Evolutionary conservation across 2,329 filamentous ascomycete genomes (phyloP).

Genomic region (Cladobotryum protrusum): DNA sequence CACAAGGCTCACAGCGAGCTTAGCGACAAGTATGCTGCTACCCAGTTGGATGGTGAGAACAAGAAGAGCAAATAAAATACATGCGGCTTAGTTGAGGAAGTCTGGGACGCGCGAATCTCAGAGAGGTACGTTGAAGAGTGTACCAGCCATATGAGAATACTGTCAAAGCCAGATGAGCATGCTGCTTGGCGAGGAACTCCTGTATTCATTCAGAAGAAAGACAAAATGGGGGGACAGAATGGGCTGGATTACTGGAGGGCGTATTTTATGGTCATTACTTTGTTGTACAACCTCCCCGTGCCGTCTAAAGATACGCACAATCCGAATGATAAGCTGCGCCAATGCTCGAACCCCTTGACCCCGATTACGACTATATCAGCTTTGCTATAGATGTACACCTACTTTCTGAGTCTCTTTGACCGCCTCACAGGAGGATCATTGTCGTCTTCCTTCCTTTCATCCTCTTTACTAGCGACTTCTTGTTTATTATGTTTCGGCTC

Average conservation of each 20-base stretch:
- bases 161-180: background rate
- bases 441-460: background rate
- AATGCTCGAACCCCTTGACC: background rate
- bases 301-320: background rate
- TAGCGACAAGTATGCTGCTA: constrained; percentile 69
- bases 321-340: background rate
- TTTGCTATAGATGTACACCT: background rate
- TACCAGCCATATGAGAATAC: background rate
- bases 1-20: constrained; percentile 80
- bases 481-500: background rate
- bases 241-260: background rate
- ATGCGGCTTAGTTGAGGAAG: too few species aligned
- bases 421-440: constrained; percentile 6
- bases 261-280: constrained; percentile 1
- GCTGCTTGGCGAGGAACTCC: background rate
- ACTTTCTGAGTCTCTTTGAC: constrained; percentile 13
- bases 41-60: constrained; percentile 42
- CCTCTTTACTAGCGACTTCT: constrained; percentile 4
- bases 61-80: constrained; percentile 47
- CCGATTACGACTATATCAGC: background rate
- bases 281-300: background rate
- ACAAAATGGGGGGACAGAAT: background rate
- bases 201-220: background rate
- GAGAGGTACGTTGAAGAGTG: background rate
- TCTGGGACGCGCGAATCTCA: background rate